Conservation (phyloP, 106 monocot species). For the Narthecium ossifragum region DNA sequence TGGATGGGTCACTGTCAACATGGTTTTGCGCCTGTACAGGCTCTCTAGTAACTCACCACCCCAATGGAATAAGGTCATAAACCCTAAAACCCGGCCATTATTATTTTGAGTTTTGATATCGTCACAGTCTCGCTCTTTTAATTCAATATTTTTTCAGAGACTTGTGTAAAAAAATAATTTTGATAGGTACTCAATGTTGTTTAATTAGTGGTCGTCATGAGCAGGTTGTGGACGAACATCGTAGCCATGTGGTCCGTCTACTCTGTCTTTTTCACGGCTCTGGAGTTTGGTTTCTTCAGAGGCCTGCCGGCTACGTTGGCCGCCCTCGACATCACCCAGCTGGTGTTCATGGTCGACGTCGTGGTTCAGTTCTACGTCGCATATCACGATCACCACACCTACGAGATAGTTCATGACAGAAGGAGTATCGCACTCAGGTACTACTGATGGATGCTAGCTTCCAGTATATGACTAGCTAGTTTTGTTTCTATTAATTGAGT, state of each 20-base stretch:
- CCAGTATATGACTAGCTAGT: background rate
- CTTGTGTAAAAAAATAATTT: too few relatives aligned
- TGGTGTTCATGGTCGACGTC: background rate
- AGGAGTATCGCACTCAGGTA: slow-evolving; percentile 1
- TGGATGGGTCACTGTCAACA: slow-evolving; percentile 48
- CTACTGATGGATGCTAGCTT: background rate
- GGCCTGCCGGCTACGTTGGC: background rate
- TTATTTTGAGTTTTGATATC: too few relatives aligned
- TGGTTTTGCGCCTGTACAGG: too few relatives aligned
- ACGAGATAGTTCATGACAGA: background rate
- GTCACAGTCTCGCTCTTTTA: too few relatives aligned
- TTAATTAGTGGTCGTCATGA: too few relatives aligned
- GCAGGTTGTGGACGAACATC: slow-evolving; percentile 42
- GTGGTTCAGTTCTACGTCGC: background rate
- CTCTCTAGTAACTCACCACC: too few relatives aligned
- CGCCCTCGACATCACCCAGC: background rate
- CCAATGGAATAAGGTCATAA: too few relatives aligned
- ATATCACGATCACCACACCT: background rate
- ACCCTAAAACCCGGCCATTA: too few relatives aligned
- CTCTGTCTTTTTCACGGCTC: slow-evolving; percentile 58
- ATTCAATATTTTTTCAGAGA: too few relatives aligned
- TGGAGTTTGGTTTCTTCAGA: background rate
- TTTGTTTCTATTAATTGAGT: background rate
- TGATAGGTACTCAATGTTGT: too few relatives aligned
- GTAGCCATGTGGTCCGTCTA: slow-evolving; percentile 60